Evolutionary conservation across 305 asterid species (phyloP).

Genomic region (Fraxinus albicans): DNA sequence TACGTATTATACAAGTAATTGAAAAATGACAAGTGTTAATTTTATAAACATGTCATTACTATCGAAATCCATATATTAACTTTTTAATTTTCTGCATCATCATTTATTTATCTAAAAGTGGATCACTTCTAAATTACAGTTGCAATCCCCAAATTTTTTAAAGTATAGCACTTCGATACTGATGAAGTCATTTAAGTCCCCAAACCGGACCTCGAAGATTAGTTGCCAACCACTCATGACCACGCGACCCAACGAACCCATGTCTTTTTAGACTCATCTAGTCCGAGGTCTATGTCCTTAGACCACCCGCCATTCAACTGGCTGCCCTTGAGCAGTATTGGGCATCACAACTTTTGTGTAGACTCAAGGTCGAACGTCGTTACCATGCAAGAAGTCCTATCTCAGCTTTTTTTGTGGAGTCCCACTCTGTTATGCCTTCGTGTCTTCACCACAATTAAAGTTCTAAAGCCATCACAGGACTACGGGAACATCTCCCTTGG

Average conservation of each 20-base stretch:
- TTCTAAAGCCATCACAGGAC: neutral
- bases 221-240: neutral
- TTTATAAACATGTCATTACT: neutral
- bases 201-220: neutral
- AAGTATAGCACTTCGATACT: neutral
- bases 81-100: neutral
- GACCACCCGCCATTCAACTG: neutral
- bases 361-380: neutral
- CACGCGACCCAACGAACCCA: neutral
- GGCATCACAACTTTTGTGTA: neutral
- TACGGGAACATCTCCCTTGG: neutral
- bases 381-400: neutral
- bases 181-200: neutral
- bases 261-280: neutral
- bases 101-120: neutral
- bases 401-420: neutral
- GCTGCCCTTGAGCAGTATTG: neutral
- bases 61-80: neutral
- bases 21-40: neutral
- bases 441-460: neutral
- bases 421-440: neutral
- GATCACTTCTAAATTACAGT: neutral
- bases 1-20: neutral
- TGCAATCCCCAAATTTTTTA: neutral
- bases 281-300: neutral